Percentiles rank a stretch among this genome's conserved stretches.
Conservation (phyloP, 257 asterid species). For the Solanum rostratum region DNA sequence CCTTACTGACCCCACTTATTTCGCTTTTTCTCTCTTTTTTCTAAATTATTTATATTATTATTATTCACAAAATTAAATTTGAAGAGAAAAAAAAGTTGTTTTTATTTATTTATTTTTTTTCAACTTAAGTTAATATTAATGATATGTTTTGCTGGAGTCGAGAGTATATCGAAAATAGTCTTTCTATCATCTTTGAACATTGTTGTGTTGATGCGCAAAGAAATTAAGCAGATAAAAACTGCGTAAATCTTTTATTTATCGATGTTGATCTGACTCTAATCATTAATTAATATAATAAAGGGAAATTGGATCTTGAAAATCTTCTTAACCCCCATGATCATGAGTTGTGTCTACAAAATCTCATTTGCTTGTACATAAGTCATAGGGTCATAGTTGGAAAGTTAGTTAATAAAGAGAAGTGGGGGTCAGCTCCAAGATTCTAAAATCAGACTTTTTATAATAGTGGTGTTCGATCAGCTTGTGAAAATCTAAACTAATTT, state of each 20-base stretch:
- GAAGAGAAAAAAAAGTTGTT: neutral
- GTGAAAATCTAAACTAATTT: neutral
- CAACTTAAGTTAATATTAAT: too few relatives aligned
- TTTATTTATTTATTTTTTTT: too few relatives aligned
- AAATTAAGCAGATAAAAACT: too few relatives aligned
- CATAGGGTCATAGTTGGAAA: neutral
- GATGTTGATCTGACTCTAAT: neutral
- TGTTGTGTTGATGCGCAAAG: accelerated
- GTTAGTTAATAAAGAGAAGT: neutral
- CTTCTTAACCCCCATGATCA: neutral
- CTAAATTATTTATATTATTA: too few relatives aligned
- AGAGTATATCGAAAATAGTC: too few relatives aligned
- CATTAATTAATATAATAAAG: neutral
- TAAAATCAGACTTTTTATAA: neutral
- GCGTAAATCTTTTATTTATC: too few relatives aligned
- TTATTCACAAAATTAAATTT: neutral
- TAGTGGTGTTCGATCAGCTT: neutral
- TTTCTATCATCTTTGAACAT: too few relatives aligned
- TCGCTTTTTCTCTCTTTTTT: slow-evolving; percentile 11
- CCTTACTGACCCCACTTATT: neutral
- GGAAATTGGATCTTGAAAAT: neutral
- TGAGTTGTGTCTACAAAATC: neutral
- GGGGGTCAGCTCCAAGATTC: neutral
- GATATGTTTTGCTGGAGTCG: too few relatives aligned
- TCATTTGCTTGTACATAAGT: neutral